Percentiles rank a stretch among this genome's conserved stretches.
These are phyloP conservation scores for Xylaria flabelliformis DNA, from an alignment of 495 filamentous ascomycete species.

Conservation along the genomic window DNA sequence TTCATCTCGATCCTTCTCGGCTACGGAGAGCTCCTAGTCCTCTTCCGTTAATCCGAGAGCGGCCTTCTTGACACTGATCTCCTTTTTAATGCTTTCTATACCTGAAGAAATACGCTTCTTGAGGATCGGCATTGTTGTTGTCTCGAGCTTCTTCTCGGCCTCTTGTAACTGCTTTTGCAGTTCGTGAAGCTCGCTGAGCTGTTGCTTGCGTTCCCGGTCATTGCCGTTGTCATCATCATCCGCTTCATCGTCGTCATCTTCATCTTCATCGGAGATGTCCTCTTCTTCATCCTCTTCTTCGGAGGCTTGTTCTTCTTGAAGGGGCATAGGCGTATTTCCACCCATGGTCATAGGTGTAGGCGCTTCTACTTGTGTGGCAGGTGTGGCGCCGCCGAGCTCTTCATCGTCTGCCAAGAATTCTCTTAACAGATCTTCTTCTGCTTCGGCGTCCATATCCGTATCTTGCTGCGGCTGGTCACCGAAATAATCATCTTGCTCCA, in stretches of 20 bases:
- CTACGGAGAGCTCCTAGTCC: slow-evolving; percentile 27
- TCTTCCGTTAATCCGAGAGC: slow-evolving; percentile 56
- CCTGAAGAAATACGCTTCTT: slow-evolving; percentile 51
- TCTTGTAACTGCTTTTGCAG: slow-evolving; percentile 54
- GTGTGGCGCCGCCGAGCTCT: slow-evolving; percentile 38
- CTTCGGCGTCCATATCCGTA: slow-evolving; percentile 37
- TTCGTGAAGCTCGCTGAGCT: slow-evolving; percentile 62
- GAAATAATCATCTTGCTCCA: slow-evolving; percentile 55
- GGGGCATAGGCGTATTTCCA: slow-evolving; percentile 38
- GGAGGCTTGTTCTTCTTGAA: slow-evolving; percentile 43
- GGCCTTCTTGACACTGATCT: slow-evolving; percentile 65
- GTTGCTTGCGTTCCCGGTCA: slow-evolving; percentile 48
- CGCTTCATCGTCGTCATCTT: slow-evolving; percentile 58
- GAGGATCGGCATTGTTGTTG: slow-evolving; percentile 54
- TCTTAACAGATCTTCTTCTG: slow-evolving; percentile 44
- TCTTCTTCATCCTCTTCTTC: slow-evolving; percentile 58
- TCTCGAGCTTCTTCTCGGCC: slow-evolving; percentile 45
- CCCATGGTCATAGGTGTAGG: slow-evolving; percentile 48
- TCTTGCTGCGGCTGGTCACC: slow-evolving; percentile 31
- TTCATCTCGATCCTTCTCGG: slow-evolving; percentile 2
- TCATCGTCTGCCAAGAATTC: slow-evolving; percentile 42
- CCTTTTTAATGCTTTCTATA: slow-evolving; percentile 59
- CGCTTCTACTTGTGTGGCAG: slow-evolving; percentile 43
- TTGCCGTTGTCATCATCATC: slow-evolving; percentile 56
- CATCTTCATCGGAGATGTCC: slow-evolving; percentile 49